Base-by-base conservation (phyloP, 805 yeast species). In the Metschnikowia henanensis region DNA sequence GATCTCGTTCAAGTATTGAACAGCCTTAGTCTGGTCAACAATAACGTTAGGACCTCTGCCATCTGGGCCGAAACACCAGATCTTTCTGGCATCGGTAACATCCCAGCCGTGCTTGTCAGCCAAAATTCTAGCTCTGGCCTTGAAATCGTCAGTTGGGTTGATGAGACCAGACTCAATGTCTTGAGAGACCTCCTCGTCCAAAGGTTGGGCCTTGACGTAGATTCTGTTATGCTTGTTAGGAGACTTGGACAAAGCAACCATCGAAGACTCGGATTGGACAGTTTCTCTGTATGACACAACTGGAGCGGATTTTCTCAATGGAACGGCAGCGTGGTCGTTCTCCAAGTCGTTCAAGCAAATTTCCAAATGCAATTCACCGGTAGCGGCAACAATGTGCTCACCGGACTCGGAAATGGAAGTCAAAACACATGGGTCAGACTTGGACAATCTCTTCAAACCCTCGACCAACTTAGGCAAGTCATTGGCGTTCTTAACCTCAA, bases 51-150 rank as follows among this genome's bases (percentile, higher is more conserved):
- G 91, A 79, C 99, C 99, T 74, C 80, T 84, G 77, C 97, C 97
- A 71, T 92, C 99, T 73, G 99, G 98, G 81, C 99, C 99, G 90
- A 92, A 92, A 87, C 97, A 89, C 99, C 99, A 92, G 72, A 92
- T 94, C 94, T 94, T 92, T 87, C 99, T 91, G 78, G 97, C 99
- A 72, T 92, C 99, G 63, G 97, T 83, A 72, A 94, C 97, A 73
- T 92, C 98, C 99, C 99, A 92, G 63, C 92, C 97, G 85, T 76
- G 94, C 74, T 94, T 96, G 74, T 92, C 98, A 71, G 98, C 98
- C 83, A 92, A 81, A 71, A 88, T 66, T 85, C 98, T 91, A 64
- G 98, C 99, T 83, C 99, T 91, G 65, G 88, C 87, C 84, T 92
- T 92, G 88, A 92, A 81, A 81, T 92, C 99, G 68, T 92, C 98